A percentile compares a stretch with the other conserved stretches of the same genome.
Evolutionary conservation across 306 rosid species (phyloP).

Genomic region (Argentina anserina): DNA sequence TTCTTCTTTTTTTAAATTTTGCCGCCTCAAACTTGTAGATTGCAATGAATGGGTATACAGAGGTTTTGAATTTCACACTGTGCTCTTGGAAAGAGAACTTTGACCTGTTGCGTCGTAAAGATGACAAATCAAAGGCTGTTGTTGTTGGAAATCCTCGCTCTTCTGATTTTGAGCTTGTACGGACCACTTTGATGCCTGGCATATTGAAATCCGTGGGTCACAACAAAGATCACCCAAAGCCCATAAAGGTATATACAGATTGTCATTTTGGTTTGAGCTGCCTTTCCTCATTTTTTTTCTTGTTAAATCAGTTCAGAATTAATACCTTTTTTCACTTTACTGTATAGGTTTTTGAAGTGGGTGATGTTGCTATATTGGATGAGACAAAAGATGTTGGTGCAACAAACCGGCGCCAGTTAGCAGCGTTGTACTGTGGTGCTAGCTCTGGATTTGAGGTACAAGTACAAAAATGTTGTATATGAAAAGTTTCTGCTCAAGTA

Average conservation of each 20-base stretch:
- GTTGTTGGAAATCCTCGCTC: constrained; percentile 85
- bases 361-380: constrained; percentile 70
- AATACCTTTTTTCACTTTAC: background rate
- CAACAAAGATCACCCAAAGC: constrained; percentile 94
- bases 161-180: constrained; percentile 83
- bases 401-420: constrained; percentile 67
- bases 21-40: constrained; percentile 43
- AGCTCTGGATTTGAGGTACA: constrained; percentile 91
- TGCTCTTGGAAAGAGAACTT: constrained; percentile 79
- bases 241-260: constrained; percentile 61
- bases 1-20: background rate
- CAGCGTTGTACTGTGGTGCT: constrained; percentile 78
- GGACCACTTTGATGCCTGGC: constrained; percentile 89
- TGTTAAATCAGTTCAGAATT: background rate
- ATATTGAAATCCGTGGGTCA: constrained; percentile 77
- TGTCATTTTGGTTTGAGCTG: background rate
- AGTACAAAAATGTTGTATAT: background rate
- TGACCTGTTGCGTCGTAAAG: constrained; percentile 68
- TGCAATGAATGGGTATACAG: constrained; percentile 79
- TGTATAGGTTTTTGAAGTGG: constrained; percentile 84
- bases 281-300: background rate
- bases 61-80: constrained; percentile 84
- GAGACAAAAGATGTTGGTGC: constrained; percentile 77
- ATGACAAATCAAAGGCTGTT: constrained; percentile 65
- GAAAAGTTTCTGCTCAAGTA: background rate